Evolutionary conservation across 225 moss, liverwort and hornwort species (phyloP), one percentile per base, ranked within the genome.

Genomic region (Rhytidiadelphus loreus): DNA sequence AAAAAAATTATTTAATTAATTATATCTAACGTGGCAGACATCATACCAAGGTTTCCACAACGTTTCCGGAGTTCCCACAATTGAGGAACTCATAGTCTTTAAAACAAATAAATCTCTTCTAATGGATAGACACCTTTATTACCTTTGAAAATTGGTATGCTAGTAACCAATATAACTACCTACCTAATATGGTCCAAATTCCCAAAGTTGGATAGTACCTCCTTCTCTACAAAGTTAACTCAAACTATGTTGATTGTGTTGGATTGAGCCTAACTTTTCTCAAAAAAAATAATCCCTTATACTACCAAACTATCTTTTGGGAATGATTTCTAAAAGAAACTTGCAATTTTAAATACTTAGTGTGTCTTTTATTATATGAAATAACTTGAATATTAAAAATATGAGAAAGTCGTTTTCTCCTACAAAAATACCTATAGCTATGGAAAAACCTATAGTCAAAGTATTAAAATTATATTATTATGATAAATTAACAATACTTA

Each of bases 171-270:
- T 0, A 25, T 8, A 14, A 70, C 4, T 14, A 70, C 4, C 14
- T 70, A 8, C 0, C 24, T 5, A 14, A 26, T 9, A n/a, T 43
- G 15, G 43, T 16, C 26, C 3, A 43, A 71, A 71, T 71, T 43
- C 0, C 26, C 15, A 26, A 43, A 71, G 15, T 71, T 71, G 0
- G 2, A 26, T 43, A 71, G 44, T 72, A 7, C 9, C 3, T 43
- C 28, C 3, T 23, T 23, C 13, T 71, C 9, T 0, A 72, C 9
- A 72, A 44, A 28, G 16, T 17, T 44, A 6, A 72, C 16, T 44
- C n/a, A 43, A 72, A 28, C 17, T 28, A 16, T 17, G 0, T 44
- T 44, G 44, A 29, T 3, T 0, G 0, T 43, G 1, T 3, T 28
- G 0, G 0, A 6, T 29, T 16, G 6, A 6, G 17, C 16, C 17